phyloP scores from a whole-genome alignment of 2,329 filamentous ascomycete genomes.

The Clathrospora elynae region DNA sequence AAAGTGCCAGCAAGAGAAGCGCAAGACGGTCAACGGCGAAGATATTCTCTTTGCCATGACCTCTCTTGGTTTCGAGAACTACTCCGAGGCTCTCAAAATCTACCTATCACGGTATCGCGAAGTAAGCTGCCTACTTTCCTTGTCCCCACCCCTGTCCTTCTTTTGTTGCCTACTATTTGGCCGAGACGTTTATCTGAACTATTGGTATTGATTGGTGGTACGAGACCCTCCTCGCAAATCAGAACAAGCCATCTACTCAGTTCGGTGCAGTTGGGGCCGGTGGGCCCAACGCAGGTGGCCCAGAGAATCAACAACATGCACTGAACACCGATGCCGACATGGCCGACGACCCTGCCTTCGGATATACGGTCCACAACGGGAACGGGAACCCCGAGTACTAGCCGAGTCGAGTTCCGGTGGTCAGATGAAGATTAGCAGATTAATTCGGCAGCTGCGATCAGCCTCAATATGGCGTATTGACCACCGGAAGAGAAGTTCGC shows the following conservation, averaged over 20 bases:
- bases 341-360: conserved; percentile 50
- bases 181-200: conserved; percentile 55
- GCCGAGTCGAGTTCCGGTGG: conserved; percentile 29
- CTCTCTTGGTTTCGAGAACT: conserved; percentile 97
- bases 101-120: conserved; percentile 97
- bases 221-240: conserved; percentile 79
- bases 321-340: conserved; percentile 53
- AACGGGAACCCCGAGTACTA: conserved; percentile 49
- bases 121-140: conserved; percentile 65
- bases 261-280: conserved; percentile 43
- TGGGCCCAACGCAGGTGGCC: conserved; percentile 43
- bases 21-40: conserved; percentile 98
- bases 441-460: conserved; percentile 4
- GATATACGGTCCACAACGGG: conserved; percentile 50
- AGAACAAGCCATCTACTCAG: conserved; percentile 60
- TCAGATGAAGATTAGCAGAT: conserved; percentile 11
- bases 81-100: conserved; percentile 96
- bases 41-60: conserved; percentile 99
- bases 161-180: conserved; percentile 46
- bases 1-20: conserved; percentile 99
- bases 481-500: conserved; percentile 18
- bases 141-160: conserved; percentile 31
- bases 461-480: conserved; percentile 22
- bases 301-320: conserved; percentile 51
- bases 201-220: conserved; percentile 58